These are phyloP conservation scores for Tulasnella sp. DNA, from an alignment of 768 basidiomycete species.

Conservation along the genomic window DNA sequence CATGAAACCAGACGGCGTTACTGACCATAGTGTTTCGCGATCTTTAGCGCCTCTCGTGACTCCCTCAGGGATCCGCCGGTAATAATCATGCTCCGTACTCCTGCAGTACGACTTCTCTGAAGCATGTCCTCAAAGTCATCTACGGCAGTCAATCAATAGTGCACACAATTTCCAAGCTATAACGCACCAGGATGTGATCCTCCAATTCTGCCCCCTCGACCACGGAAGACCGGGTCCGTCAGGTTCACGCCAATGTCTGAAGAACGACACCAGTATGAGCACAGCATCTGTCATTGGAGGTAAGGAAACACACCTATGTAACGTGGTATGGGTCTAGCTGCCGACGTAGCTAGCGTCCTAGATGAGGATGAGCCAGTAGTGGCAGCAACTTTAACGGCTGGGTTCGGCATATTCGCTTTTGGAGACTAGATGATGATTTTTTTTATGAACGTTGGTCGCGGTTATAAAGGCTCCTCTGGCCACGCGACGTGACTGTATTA, in stretches of 20 bases:
- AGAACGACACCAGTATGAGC: background rate
- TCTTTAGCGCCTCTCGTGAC: constrained; percentile 42
- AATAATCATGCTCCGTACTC: constrained; percentile 59
- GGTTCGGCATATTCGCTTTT: too few species aligned
- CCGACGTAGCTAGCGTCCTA: too few species aligned
- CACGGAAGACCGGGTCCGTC: constrained; percentile 32
- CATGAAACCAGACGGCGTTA: background rate
- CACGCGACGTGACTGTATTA: too few species aligned
- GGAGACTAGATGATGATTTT: too few species aligned
- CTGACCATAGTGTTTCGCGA: constrained; percentile 49
- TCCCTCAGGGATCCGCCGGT: constrained; percentile 63
- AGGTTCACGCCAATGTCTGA: constrained; percentile 34
- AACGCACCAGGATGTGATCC: constrained; percentile 30
- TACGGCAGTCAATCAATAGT: constrained; percentile 19
- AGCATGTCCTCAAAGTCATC: constrained; percentile 55
- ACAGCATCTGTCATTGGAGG: too few species aligned
- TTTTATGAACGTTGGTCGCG: too few species aligned
- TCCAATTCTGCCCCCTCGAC: constrained; percentile 22
- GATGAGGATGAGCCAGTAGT: too few species aligned
- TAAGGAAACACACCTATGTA: too few species aligned
- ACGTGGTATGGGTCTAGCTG: too few species aligned
- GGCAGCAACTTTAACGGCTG: too few species aligned
- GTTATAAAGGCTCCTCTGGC: too few species aligned
- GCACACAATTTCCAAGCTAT: background rate
- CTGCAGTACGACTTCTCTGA: constrained; percentile 41